These are phyloP conservation scores for Anthracocystis walkeri DNA, from an alignment of 1,284 basidiomycete species.

Conservation along the genomic window DNA sequence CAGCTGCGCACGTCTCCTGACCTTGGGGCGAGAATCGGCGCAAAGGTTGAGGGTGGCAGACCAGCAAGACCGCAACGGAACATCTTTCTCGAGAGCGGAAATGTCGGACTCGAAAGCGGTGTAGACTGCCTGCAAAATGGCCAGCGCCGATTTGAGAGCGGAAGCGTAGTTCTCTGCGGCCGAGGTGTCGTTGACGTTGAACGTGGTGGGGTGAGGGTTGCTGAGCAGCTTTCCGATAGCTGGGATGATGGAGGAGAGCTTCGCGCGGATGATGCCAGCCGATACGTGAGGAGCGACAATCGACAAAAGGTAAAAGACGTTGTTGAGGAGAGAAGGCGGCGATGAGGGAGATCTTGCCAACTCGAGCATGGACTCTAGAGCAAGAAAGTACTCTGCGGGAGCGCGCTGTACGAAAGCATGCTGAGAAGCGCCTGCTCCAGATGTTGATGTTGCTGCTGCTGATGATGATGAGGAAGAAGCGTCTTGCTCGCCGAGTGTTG, in stretches of 20 bases:
- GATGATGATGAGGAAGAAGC: slow-evolving; percentile 72
- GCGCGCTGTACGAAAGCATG: slow-evolving; percentile 65
- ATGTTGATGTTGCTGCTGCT: slow-evolving; percentile 75
- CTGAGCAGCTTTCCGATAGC: slow-evolving; percentile 60
- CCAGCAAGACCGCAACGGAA: slow-evolving; percentile 69
- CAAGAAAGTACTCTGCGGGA: slow-evolving; percentile 66
- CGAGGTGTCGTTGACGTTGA: slow-evolving; percentile 72
- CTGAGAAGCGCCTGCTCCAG: slow-evolving; percentile 77
- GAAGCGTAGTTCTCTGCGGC: slow-evolving; percentile 76
- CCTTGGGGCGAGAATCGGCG: slow-evolving; percentile 90
- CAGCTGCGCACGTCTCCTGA: slow-evolving; percentile 89
- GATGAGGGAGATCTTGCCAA: slow-evolving; percentile 29
- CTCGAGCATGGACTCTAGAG: slow-evolving; percentile 63
- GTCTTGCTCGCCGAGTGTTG: slow-evolving; percentile 84
- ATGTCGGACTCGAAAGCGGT: slow-evolving; percentile 77
- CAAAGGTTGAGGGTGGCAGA: slow-evolving; percentile 82
- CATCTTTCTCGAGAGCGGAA: slow-evolving; percentile 53
- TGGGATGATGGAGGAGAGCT: slow-evolving; percentile 51
- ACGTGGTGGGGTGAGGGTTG: slow-evolving; percentile 52
- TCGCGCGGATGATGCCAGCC: slow-evolving; percentile 59
- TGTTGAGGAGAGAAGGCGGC: slow-evolving; percentile 51
- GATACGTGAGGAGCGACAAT: slow-evolving; percentile 61
- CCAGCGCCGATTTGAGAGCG: slow-evolving; percentile 77
- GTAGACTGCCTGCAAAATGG: slow-evolving; percentile 79
- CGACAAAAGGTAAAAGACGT: slow-evolving; percentile 63